A percentile compares a stretch with the other conserved stretches of the same genome.
Evolutionary conservation across 2,329 filamentous ascomycete species (phyloP).

Genomic region (Venturia oleaginea): DNA sequence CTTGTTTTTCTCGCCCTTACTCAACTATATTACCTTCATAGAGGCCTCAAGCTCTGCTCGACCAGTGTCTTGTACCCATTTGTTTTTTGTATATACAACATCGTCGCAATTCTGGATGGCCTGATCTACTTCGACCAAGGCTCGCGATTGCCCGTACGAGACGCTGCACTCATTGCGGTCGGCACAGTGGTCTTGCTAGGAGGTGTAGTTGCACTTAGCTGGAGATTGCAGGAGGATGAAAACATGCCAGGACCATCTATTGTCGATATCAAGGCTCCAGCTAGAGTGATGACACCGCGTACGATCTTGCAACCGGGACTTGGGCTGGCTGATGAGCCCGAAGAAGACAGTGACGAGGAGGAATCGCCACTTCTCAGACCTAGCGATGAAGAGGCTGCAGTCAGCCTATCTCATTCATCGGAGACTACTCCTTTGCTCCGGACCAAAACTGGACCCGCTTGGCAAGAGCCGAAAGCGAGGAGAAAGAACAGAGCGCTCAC

Average conservation of each 20-base stretch:
- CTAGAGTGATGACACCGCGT: slow-evolving; percentile 36
- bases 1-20: slow-evolving; percentile 74
- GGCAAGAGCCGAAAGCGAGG: background rate
- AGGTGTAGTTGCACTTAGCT: slow-evolving; percentile 85
- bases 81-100: slow-evolving; percentile 98
- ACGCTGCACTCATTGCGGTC: slow-evolving; percentile 73
- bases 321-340: slow-evolving; percentile 64
- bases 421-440: slow-evolving; percentile 30
- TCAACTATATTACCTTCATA: slow-evolving; percentile 91
- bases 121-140: slow-evolving; percentile 94
- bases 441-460: slow-evolving; percentile 24
- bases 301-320: slow-evolving; percentile 74
- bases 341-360: slow-evolving; percentile 39
- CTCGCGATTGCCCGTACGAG: slow-evolving; percentile 63
- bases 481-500: background rate
- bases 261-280: slow-evolving; percentile 14
- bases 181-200: slow-evolving; percentile 79
- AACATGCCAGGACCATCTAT: slow-evolving; percentile 7
- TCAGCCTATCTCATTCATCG: background rate
- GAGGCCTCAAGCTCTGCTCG: slow-evolving; percentile 86
- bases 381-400: slow-evolving; percentile 17
- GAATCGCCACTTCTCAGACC: slow-evolving; percentile 14
- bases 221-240: slow-evolving; percentile 78
- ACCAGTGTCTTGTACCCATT: slow-evolving; percentile 94
- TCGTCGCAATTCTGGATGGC: slow-evolving; percentile 93